Base-by-base conservation (phyloP, 768 basidiomycete genomes). In the Plicaturopsis crispa region DNA sequence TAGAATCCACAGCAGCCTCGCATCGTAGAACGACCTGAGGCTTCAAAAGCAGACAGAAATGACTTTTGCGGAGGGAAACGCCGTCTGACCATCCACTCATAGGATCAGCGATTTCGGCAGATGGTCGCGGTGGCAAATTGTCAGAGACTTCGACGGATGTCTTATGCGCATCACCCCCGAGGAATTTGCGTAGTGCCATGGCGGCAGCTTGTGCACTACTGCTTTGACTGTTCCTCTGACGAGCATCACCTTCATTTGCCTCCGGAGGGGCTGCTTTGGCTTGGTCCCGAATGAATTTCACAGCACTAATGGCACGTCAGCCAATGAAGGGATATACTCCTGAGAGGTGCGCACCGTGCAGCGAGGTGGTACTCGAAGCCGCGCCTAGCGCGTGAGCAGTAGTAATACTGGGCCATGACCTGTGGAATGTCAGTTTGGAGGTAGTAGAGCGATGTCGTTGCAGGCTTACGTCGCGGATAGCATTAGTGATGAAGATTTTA, bases 301-400 rank as follows among this genome's bases (percentile, higher is more conserved):
- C 80, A 33, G 86, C 86, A 24, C 83, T 87, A 38, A 35, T 28
- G 22, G 19, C 30, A 18, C 33, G 35, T 18, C 20, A 28, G 35
- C 43, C 18, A 47, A 46, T 21, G 23, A 35, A 31, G n/a, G 47
- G 36, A 33, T 43, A 40, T 17, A 40, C 11, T 38, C 30, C 24
- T 6, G 36, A 39, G 30, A n/a, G 8, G 3, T 33, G 51, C 75
- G 48, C 57, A 86, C 83, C 81, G 77, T 10, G 85, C 78, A 6
- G 91, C 86, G 72, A 92, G 76, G 52, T 90, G 84, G 52, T 92
- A 93, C 56, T 92, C 89, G 37, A 86, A 75, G 14, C 85, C 84
- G 47, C 75, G 70, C 30, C 87, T 70, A 18, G 79, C 73, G 33
- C 80, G 72, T 24, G 80, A 85, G 49, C 84, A 84, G 53, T 86